Evolutionary conservation across 495 filamentous ascomycete species (phyloP).

Genomic region (Neurospora sp.): DNA sequence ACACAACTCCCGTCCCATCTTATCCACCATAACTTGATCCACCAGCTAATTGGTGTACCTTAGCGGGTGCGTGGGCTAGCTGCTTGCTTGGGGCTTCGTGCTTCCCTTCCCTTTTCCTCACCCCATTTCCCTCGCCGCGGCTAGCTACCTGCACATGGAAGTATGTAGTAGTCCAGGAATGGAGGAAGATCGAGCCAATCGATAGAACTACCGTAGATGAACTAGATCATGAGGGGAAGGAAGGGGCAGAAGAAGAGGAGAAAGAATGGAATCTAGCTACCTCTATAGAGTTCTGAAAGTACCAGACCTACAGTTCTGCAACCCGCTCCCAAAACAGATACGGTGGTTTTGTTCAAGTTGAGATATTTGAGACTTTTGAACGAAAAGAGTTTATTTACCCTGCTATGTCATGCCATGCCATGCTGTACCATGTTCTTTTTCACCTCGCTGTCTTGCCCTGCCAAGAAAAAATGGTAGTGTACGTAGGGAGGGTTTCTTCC

Average conservation of each 20-base stretch:
- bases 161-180: neutral
- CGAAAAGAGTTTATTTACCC: neutral
- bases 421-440: neutral
- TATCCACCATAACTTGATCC: neutral
- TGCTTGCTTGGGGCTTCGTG: neutral
- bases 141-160: neutral
- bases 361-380: neutral
- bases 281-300: neutral
- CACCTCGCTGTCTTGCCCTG: neutral
- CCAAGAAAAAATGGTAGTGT: neutral
- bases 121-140: neutral
- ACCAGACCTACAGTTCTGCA: neutral
- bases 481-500: neutral
- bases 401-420: neutral
- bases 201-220: neutral
- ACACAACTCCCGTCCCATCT: neutral
- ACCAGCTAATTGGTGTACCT: neutral
- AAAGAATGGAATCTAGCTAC: no score
- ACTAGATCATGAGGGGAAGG: neutral
- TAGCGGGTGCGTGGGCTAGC: neutral
- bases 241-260: neutral
- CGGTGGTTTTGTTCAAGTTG: neutral
- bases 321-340: neutral
- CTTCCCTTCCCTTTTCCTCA: neutral
- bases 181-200: neutral